Conservation (phyloP, 1,284 basidiomycete genomes). For the Phellopilus nigrolimitatus region DNA sequence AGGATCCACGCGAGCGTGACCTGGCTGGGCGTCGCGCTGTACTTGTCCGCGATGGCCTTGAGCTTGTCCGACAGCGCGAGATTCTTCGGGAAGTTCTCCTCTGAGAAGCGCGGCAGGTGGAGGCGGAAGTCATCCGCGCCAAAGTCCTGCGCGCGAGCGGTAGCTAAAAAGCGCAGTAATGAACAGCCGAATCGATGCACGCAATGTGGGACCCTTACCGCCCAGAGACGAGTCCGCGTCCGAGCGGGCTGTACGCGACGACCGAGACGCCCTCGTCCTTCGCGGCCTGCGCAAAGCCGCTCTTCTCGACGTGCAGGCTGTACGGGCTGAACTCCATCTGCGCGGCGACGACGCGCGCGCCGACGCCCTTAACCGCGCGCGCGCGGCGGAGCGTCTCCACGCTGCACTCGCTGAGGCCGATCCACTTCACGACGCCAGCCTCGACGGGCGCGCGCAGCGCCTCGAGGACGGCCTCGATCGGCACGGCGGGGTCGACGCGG, state of each 20-base stretch:
- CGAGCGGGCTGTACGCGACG: conserved; percentile 23
- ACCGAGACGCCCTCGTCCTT: conserved; percentile 20
- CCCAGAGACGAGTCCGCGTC: conserved; percentile 10
- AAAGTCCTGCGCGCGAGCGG: conserved; percentile 6
- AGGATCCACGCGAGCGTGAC: conserved; percentile 41
- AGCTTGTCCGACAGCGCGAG: conserved; percentile 36
- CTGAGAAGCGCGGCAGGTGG: conserved; percentile 30
- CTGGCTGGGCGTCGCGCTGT: conserved; percentile 37
- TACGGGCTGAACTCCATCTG: conserved; percentile 12
- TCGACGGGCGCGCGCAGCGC: conserved; percentile 13
- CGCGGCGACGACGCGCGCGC: conserved; percentile 8
- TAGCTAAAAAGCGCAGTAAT: neutral
- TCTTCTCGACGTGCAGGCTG: conserved; percentile 4
- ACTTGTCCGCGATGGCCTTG: conserved; percentile 29
- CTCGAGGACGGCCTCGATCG: conserved; percentile 6
- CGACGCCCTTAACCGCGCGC: conserved; percentile 26
- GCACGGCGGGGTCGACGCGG: conserved; percentile 8
- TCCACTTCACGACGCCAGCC: conserved; percentile 30
- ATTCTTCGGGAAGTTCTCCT: conserved; percentile 43
- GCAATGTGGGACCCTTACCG: conserved; percentile 16
- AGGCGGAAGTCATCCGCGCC: neutral
- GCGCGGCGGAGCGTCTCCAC: conserved; percentile 36
- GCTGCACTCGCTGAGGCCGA: conserved; percentile 34
- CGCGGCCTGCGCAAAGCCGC: neutral
- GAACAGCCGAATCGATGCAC: neutral